Evolutionary conservation across 805 yeast species (phyloP).

Genomic region (Candida adriatica): DNA sequence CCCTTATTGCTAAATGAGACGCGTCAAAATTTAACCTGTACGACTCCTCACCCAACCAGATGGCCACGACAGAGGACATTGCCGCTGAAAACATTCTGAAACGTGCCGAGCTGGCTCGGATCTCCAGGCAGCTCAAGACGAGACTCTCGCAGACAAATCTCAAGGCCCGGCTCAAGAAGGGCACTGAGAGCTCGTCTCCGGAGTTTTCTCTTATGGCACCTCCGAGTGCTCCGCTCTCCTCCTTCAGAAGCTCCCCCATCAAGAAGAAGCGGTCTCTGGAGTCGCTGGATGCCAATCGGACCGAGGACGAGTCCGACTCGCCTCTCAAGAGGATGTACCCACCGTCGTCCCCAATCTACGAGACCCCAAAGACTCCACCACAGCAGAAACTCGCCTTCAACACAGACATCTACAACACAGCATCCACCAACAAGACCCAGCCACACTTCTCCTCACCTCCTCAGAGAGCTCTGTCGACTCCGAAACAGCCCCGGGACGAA

Average conservation of each 20-base stretch:
- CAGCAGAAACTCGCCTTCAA: conserved; percentile 19
- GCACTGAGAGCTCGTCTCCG: conserved; percentile 1
- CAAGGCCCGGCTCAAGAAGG: conserved; percentile 19
- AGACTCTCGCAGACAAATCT: conserved; percentile 36
- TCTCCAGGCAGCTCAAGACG: conserved; percentile 36
- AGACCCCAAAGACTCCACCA: conserved; percentile 20
- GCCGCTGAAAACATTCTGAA: conserved; percentile 39
- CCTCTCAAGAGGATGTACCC: conserved; percentile 16
- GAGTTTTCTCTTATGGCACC: neutral
- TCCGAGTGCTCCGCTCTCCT: neutral
- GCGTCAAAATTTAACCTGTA: too few relatives aligned
- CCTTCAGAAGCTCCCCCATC: neutral
- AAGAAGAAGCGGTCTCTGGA: conserved; percentile 14
- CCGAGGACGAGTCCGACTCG: conserved; percentile 20
- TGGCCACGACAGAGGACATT: conserved; percentile 28
- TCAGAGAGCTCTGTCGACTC: conserved; percentile 17
- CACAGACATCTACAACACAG: conserved; percentile 21
- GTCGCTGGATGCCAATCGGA: conserved; percentile 17
- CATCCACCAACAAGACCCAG: conserved; percentile 23
- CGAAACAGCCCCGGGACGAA: conserved; percentile 35
- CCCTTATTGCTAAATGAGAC: too few relatives aligned
- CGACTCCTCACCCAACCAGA: conserved; percentile 1
- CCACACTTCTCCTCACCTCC: conserved; percentile 17
- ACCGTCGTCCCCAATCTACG: conserved; percentile 23
- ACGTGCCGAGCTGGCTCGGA: conserved; percentile 39